These are phyloP conservation scores for Nasturtium officinale DNA, from an alignment of 345 rosid species.

Conservation along the genomic window DNA sequence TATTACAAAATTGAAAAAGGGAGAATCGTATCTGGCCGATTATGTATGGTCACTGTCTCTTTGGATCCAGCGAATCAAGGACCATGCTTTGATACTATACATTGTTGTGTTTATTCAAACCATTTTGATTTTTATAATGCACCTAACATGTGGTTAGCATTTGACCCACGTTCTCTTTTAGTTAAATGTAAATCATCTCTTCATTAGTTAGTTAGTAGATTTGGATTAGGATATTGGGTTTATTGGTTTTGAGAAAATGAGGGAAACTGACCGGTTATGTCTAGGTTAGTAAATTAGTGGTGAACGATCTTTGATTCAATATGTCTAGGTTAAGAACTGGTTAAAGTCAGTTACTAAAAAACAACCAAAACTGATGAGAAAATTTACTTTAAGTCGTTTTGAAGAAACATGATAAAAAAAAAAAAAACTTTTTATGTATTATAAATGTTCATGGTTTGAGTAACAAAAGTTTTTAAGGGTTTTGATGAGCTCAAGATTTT, in stretches of 20 bases:
- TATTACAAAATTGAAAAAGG: not conserved
- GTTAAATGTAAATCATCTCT: slow-evolving; percentile 10
- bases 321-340: not conserved
- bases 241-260: too few species aligned
- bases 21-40: not conserved
- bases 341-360: too few species aligned
- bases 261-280: too few species aligned
- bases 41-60: slow-evolving; percentile 15
- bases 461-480: too few species aligned
- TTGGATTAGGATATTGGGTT: slow-evolving; percentile 9
- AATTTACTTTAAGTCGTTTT: too few species aligned
- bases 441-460: too few species aligned
- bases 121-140: slow-evolving; percentile 15
- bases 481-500: not conserved
- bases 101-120: slow-evolving; percentile 25
- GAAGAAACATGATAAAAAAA: too few species aligned
- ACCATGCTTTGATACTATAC: slow-evolving; percentile 33
- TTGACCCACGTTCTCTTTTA: slow-evolving; percentile 34
- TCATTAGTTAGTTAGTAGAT: slow-evolving; percentile 23
- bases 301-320: not conserved
- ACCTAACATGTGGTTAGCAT: slow-evolving; percentile 35
- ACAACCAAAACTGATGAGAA: too few species aligned
- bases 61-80: slow-evolving; percentile 26
- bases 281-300: too few species aligned
- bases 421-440: too few species aligned